phyloP scores from a whole-genome alignment of 2,329 filamentous ascomycete genomes.

The Sarocladiaceae sp. region DNA sequence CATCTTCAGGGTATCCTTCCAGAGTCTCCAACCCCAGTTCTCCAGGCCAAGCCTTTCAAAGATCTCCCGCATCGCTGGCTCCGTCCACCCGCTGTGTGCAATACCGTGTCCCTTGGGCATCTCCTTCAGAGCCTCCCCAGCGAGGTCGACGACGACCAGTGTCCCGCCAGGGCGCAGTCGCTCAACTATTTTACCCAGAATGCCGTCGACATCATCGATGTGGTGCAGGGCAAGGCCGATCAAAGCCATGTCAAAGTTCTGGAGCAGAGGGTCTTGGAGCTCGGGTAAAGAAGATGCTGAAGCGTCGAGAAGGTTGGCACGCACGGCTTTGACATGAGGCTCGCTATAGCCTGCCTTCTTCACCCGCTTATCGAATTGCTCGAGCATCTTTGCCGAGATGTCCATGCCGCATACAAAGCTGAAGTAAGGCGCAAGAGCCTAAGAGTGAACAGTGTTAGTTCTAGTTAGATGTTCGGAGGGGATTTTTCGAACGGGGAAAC shows the following conservation, averaged over 20 bases:
- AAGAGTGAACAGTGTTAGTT: background rate
- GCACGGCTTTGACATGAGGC: slow-evolving; percentile 23
- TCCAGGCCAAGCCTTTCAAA: slow-evolving; percentile 19
- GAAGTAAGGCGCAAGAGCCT: slow-evolving; percentile 26
- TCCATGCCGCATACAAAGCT: slow-evolving; percentile 26
- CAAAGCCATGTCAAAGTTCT: slow-evolving; percentile 24
- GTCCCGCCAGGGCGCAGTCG: slow-evolving; percentile 23
- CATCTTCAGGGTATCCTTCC: slow-evolving; percentile 15
- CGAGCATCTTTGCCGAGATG: slow-evolving; percentile 25
- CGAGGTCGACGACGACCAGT: slow-evolving; percentile 27
- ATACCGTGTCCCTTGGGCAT: background rate
- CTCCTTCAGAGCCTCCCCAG: slow-evolving; percentile 8
- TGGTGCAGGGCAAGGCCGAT: slow-evolving; percentile 32
- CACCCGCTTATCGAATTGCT: slow-evolving; percentile 24
- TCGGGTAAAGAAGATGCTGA: slow-evolving; percentile 15
- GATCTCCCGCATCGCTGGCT: slow-evolving; percentile 15
- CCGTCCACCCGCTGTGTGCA: slow-evolving; percentile 18
- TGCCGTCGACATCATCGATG: slow-evolving; percentile 20
- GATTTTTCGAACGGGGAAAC: too few species aligned
- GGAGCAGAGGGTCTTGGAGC: slow-evolving; percentile 16
- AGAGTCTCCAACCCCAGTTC: slow-evolving; percentile 20
- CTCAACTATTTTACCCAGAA: slow-evolving; percentile 22
- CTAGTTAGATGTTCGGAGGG: background rate
- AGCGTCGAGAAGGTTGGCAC: slow-evolving; percentile 22
- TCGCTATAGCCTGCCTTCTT: slow-evolving; percentile 16